Evolutionary conservation across 768 basidiomycete genomes (phyloP), one percentile per base, ranked within the genome.

Genomic region (Mrakia blollopis): DNA sequence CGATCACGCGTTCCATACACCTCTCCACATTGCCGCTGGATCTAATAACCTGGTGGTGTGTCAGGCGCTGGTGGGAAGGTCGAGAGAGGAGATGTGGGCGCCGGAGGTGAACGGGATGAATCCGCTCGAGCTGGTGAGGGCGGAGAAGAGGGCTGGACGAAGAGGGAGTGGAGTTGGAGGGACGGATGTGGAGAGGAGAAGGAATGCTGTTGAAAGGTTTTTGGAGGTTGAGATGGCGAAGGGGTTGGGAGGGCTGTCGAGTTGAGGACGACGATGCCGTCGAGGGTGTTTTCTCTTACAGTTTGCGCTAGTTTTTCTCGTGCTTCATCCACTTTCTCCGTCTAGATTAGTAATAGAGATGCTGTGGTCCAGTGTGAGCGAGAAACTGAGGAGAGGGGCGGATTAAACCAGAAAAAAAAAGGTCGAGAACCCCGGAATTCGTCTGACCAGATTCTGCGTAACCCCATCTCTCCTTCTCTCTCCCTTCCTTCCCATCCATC

Each of bases 11-110:
- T 39, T 21, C 21, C 65, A 68, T 11, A 68, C 65, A 3, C 65
- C 65, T 9, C 39, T 68, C 2, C 65, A 68, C 65, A 68, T 68
- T 8, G 65, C 65, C 11, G 65, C 65, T n/a, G 65, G 65, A 21
- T 39, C 35, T 16, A 39, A 10, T 21, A 68, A 68, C 39, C 35
- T 68, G 2, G 39, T 25, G 2, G 65, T 68, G 10, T 68, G 65
- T 37, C 3, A 68, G 25, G 39, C 35, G 18, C 23, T 68, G 37
- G 65, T 68, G 9, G 39, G 39, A 16, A 35, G 65, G 25, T 39
- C 35, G 35, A 35, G 65, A 23, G 39, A 1, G 3, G 65, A 68
- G 65, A 18, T 68, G 37, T 68, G 65, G 65, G 39, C 39, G 21
- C 21, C 23, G 21, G 65, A n/a, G 35, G 21, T 68, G 25, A 44